phyloP scores from a whole-genome alignment of 495 filamentous ascomycete genomes.

The Cladorrhinum samala region DNA sequence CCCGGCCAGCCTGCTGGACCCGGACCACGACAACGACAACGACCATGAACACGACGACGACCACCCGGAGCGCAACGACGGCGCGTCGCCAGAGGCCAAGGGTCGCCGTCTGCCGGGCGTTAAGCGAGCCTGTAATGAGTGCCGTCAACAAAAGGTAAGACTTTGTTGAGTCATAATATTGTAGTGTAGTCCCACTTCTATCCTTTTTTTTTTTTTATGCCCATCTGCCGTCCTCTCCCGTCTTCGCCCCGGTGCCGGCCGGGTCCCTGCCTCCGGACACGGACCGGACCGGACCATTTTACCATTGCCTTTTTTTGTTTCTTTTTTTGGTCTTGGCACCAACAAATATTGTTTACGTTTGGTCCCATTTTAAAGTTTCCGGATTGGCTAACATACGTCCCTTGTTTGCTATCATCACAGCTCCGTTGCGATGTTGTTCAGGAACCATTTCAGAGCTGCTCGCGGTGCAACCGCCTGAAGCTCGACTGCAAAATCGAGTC shows the following conservation, averaged over 20 bases:
- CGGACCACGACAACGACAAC: conserved; percentile 51
- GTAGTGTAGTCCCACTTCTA: too few relatives aligned
- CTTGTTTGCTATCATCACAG: conserved; percentile 21
- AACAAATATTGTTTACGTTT: neutral
- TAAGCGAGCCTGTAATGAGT: conserved; percentile 91
- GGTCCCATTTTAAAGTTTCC: too few relatives aligned
- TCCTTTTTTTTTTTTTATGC: conserved; percentile 25
- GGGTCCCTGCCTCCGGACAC: neutral
- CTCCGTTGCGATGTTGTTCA: conserved; percentile 86
- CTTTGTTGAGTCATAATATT: conserved; percentile 3
- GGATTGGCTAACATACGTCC: conserved; percentile 6
- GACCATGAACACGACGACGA: conserved; percentile 57
- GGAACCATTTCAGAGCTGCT: conserved; percentile 75
- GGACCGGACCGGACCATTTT: too few relatives aligned
- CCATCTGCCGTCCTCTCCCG: neutral
- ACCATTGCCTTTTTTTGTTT: neutral
- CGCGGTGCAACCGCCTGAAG: conserved; percentile 75
- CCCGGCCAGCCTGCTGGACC: conserved; percentile 60
- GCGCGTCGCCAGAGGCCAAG: conserved; percentile 28
- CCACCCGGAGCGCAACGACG: conserved; percentile 62
- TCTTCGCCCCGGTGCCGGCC: neutral
- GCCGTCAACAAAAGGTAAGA: conserved; percentile 79
- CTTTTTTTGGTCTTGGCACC: too few relatives aligned
- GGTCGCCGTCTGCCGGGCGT: conserved; percentile 51
- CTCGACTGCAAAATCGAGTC: conserved; percentile 89